These are phyloP conservation scores for Fusarium kyushuense DNA, from an alignment of 2,329 filamentous ascomycete genomes.

Conservation along the genomic window DNA sequence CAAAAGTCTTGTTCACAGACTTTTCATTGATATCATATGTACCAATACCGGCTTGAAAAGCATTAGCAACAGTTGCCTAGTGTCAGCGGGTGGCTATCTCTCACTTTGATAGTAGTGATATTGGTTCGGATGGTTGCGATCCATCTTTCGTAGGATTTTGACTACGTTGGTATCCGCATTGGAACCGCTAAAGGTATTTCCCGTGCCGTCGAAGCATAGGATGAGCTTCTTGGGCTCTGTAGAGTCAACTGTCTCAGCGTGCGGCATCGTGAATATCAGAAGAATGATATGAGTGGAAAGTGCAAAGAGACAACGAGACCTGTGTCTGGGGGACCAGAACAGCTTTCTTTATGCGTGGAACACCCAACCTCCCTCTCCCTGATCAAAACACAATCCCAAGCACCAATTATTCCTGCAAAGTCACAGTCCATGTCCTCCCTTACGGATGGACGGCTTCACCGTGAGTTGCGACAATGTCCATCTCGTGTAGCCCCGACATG, in stretches of 20 bases:
- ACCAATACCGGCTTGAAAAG: conserved; percentile 59
- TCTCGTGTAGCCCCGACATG: conserved; percentile 11
- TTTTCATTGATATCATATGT: conserved; percentile 61
- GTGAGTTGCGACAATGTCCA: background rate
- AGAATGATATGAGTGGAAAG: background rate
- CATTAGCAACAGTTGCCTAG: background rate
- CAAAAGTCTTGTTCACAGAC: conserved; percentile 55
- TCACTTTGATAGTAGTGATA: conserved; percentile 64
- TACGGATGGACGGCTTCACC: background rate
- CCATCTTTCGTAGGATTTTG: conserved; percentile 61
- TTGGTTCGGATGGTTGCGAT: conserved; percentile 58
- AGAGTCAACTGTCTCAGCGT: conserved; percentile 21
- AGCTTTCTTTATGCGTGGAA: conserved; percentile 31
- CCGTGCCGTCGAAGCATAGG: conserved; percentile 63
- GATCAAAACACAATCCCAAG: background rate
- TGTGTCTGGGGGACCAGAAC: conserved; percentile 4
- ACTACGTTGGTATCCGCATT: conserved; percentile 66
- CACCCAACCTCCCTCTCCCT: background rate
- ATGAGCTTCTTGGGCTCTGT: conserved; percentile 56
- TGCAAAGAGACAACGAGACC: background rate
- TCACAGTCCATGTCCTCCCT: background rate
- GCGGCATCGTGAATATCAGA: conserved; percentile 28
- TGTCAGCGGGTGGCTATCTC: background rate
- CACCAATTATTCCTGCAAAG: background rate
- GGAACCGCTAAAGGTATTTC: conserved; percentile 60